Base-by-base conservation (phyloP, 495 filamentous ascomycete genomes). In the Margaritispora aquatica region DNA sequence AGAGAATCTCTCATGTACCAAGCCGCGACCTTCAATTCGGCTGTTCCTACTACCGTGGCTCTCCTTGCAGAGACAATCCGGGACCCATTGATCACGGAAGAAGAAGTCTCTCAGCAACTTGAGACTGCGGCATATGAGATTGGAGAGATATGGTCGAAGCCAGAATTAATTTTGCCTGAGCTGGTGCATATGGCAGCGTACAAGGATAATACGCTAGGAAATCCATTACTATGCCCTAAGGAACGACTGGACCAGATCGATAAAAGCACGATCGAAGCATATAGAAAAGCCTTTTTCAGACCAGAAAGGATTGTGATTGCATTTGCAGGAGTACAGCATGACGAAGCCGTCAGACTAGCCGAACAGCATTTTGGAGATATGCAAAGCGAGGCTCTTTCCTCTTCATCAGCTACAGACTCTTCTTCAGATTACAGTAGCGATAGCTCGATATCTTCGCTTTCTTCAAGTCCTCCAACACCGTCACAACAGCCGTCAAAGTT, bases 1-100 rank as follows among this genome's bases (percentile, higher is more conserved):
- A 79, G 94, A 41, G 94, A 99, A 70, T 90, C 92, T 21, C 82
- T 99, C 68, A 97, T 99, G 94, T 99, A 99, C 75, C 95, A 97
- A 72, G 88, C 90, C 4, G 95, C 94, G 34, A 97, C 90, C 55
- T 99, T 99, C 82, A 99, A 99, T 75, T 87, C 88, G 11, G 84
- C 92, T 2, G 89, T 97, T 23, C 86, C 90, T 15, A 83, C 84
- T 17, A 89, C 94, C 24, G 80, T 94, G 10, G 95, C 79, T 10
- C 75, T 99, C 24, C 79, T 99, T 26, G 95, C 94, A 26, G 94
- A 99, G 65, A 99, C 94, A 10, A 93, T 99, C 44, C 86, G 89
- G 50, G 86, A 96, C 60, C 92, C 94, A 10, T 73, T 84, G 31
- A 88, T 97, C 58, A 94, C 88, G n/a, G 88, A 96, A 38, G 85